phyloP scores from a whole-genome alignment of 2,329 filamentous ascomycete species.

The Penicillium paneum region DNA sequence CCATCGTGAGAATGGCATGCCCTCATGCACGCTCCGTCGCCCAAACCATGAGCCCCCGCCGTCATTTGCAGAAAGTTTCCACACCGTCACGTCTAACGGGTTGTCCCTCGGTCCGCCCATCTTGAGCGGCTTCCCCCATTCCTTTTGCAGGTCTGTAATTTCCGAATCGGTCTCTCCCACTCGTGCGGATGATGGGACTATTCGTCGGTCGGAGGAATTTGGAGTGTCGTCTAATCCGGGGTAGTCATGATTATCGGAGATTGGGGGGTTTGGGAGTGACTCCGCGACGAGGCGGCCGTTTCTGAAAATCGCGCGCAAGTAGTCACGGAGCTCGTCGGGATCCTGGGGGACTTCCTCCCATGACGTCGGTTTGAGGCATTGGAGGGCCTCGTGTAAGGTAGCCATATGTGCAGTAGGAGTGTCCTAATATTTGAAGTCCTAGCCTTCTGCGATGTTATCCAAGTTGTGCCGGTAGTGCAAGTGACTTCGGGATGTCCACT shows the following conservation, averaged over 20 bases:
- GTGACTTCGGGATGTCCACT: neutral
- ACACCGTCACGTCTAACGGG: constrained; percentile 71
- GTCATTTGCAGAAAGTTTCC: constrained; percentile 75
- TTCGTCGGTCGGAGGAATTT: constrained; percentile 46
- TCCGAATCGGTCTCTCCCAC: constrained; percentile 50
- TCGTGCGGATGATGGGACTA: constrained; percentile 53
- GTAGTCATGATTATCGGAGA: constrained; percentile 37
- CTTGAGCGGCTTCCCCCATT: constrained; percentile 77
- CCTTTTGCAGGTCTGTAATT: constrained; percentile 64
- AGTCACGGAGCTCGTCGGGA: constrained; percentile 51
- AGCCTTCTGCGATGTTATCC: neutral
- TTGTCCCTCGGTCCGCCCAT: constrained; percentile 65
- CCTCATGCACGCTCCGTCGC: constrained; percentile 75
- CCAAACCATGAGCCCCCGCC: constrained; percentile 88
- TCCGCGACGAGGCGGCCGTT: constrained; percentile 70
- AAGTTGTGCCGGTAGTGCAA: neutral
- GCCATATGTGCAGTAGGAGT: constrained; percentile 46
- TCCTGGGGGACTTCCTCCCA: constrained; percentile 51
- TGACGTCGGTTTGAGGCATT: constrained; percentile 54
- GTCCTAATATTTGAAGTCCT: too few relatives aligned
- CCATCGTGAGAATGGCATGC: constrained; percentile 73
- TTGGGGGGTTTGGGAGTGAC: constrained; percentile 63
- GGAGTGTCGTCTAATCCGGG: constrained; percentile 20
- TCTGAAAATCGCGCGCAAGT: constrained; percentile 59
- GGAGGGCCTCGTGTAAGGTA: constrained; percentile 58